Percentiles rank a stretch among this genome's conserved stretches.
These are phyloP conservation scores for Vanderwaltozyma verrucispora DNA, from an alignment of 805 yeast species.

Conservation along the genomic window DNA sequence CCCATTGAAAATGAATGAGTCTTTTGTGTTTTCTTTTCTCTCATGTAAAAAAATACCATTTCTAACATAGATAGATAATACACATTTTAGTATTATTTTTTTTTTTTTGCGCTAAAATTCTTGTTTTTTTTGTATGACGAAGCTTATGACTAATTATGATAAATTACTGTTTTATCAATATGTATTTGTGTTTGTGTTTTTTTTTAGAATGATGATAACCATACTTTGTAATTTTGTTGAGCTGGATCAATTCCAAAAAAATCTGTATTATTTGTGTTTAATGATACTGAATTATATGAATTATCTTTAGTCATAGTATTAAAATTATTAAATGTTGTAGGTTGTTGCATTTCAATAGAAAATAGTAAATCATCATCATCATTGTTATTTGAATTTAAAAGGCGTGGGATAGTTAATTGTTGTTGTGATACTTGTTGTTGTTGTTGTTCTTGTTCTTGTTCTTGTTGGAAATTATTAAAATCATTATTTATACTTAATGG, in stretches of 20 bases:
- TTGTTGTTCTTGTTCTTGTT: not conserved
- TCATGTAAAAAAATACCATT: no score
- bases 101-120: no score
- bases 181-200: not conserved
- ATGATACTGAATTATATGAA: no score
- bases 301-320: not conserved
- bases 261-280: not conserved
- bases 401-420: not conserved
- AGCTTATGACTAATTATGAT: no score
- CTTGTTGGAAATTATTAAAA: not conserved
- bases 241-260: slow-evolving; percentile 7
- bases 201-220: slow-evolving; percentile 15
- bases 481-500: slow-evolving; percentile 1
- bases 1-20: no score
- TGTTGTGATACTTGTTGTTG: not conserved
- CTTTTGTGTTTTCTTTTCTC: no score
- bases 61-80: no score
- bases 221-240: slow-evolving; percentile 22
- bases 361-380: slow-evolving; percentile 5
- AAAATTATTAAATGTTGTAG: not conserved
- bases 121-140: no score
- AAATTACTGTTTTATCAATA: no score
- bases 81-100: no score
- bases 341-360: slow-evolving; percentile 4
- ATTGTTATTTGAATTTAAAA: not conserved